phyloP scores from a whole-genome alignment of 1,284 basidiomycete genomes.

The Rhodotorula sp. region DNA sequence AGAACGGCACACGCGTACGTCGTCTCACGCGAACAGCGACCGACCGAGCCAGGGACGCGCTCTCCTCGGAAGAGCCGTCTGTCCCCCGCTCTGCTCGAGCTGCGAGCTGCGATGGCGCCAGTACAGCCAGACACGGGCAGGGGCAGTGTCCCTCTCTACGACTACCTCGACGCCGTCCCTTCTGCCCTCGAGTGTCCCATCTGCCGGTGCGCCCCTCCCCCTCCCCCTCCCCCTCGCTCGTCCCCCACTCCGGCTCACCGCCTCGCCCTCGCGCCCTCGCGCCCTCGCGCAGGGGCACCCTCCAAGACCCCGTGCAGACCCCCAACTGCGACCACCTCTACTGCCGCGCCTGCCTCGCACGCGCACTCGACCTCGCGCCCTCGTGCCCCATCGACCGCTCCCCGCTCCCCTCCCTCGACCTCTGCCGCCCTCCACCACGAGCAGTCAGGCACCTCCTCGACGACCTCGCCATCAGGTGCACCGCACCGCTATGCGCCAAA shows the following conservation, averaged over 20 bases:
- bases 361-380: conserved; percentile 25
- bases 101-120: no score
- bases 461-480: conserved; percentile 33
- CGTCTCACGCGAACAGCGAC: no score
- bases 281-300: neutral
- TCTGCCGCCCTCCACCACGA: conserved; percentile 24
- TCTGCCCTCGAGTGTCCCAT: conserved; percentile 33
- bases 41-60: no score
- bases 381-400: conserved; percentile 40
- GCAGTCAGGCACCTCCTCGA: conserved; percentile 36
- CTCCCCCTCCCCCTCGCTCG: neutral
- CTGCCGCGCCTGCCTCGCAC: conserved; percentile 29
- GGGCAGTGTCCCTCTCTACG: neutral
- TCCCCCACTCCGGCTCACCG: neutral
- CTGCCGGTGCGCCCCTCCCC: conserved; percentile 18
- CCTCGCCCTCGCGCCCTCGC: no score
- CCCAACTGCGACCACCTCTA: conserved; percentile 30
- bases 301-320: conserved; percentile 25
- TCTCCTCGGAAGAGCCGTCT: no score
- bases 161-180: conserved; percentile 3
- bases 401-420: conserved; percentile 4
- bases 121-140: neutral
- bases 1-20: no score
- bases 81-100: no score
- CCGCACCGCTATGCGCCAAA: neutral